Base-by-base conservation (phyloP, 2,329 filamentous ascomycete genomes). In the Colletotrichum tropicicola region DNA sequence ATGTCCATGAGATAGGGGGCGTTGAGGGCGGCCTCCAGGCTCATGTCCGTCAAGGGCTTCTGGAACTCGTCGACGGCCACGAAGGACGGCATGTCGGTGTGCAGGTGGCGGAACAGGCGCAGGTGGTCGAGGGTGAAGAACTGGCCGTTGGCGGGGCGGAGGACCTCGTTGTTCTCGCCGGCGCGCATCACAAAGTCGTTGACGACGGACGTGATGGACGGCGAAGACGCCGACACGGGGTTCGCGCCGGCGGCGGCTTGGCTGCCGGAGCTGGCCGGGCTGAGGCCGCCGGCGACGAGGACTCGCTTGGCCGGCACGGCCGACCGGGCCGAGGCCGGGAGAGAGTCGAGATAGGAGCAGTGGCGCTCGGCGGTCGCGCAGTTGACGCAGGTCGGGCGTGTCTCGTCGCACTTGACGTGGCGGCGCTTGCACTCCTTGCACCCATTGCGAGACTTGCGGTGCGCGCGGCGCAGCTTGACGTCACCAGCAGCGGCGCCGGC, bases 351-450 rank as follows among this genome's bases (percentile, higher is more conserved):
- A 51, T 67, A 82, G 0, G 76, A 75, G 61, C 80, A 82, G 6
- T 65, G 60, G 6, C 76, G 72, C 52, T 79, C 73, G 41, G 75
- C 75, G 44, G 76, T 75, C 19, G 72, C 69, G 67, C 80, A 82
- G 62, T 81, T 79, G 45, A 73, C 74, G 64, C 80, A 82, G 1
- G 73, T 61, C 2, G 80, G 80, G 4, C 74, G 75, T 7, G 67
- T 73, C 69, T 82, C 79, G 58, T 83, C 80, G 70, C 80, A 82
- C 35, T 79, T 79, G 57, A 80, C 79, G 45, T 80, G 78, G 2
- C 78, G 73, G 15, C 76, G 67, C 70, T 80, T 80, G 70, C 78
- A 80, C 66, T 79, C 77, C 59, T 67, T 73, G 66, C 78, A 80
- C 28, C 78, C 78, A 51, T 77, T 79, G 19, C 78, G 72, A n/a